Evolutionary conservation across 371 early-diverging fungal genomes (phyloP).

Genomic region (Rhizomucor miehei): DNA sequence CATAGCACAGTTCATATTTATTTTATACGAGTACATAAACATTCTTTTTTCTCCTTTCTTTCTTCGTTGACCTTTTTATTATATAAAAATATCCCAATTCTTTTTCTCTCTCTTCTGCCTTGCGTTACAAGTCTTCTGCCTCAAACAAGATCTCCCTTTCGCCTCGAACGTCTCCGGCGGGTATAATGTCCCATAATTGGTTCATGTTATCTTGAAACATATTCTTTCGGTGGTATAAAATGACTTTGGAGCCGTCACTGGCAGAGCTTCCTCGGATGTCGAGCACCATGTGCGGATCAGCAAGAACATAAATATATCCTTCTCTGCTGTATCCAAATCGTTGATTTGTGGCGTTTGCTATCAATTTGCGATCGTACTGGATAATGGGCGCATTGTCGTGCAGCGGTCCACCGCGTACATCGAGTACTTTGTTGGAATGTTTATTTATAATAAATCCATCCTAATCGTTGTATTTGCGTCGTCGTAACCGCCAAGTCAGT

Average conservation of each 20-base stretch:
- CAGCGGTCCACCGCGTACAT: slow-evolving; percentile 40
- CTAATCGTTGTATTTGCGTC: slow-evolving; percentile 14
- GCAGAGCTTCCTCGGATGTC: slow-evolving; percentile 31
- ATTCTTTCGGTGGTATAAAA: slow-evolving; percentile 33
- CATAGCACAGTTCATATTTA: too few species aligned
- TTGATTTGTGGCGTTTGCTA: slow-evolving; percentile 42
- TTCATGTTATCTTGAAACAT: slow-evolving; percentile 17
- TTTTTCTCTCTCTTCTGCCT: too few species aligned
- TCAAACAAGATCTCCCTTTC: slow-evolving; percentile 48
- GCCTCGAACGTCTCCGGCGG: slow-evolving; percentile 39
- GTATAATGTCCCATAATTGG: slow-evolving; percentile 47
- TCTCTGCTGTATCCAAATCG: slow-evolving; percentile 39
- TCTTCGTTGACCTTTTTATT: too few species aligned
- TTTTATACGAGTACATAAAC: too few species aligned
- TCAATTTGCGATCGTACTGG: slow-evolving; percentile 43
- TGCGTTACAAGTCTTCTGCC: slow-evolving; percentile 18
- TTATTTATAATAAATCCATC: slow-evolving; percentile 45
- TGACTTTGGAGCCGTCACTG: slow-evolving; percentile 34
- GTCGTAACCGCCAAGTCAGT: too few species aligned
- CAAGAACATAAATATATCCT: slow-evolving; percentile 40
- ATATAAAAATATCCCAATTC: too few species aligned
- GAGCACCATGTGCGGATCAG: slow-evolving; percentile 45
- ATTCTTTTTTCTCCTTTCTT: too few species aligned
- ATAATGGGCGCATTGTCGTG: slow-evolving; percentile 35
- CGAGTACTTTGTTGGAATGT: slow-evolving; percentile 37